Conservation (phyloP, 164 flowering plant species). For the Warburgia ugandensis region DNA sequence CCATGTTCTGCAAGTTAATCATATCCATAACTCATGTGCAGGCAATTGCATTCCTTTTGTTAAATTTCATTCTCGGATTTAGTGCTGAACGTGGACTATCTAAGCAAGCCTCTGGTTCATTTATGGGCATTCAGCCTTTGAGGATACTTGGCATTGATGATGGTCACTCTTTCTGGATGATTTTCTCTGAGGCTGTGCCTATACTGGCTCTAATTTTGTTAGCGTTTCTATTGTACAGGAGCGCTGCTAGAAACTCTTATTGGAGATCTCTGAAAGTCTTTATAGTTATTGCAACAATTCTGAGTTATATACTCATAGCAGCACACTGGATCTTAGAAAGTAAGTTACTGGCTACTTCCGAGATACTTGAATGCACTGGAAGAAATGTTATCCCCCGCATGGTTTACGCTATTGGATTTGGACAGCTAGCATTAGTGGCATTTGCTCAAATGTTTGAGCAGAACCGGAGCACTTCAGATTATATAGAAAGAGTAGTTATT, state of each 20-base stretch:
- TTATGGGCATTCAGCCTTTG: slow-evolving; percentile 33
- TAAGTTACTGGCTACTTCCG: slow-evolving; percentile 22
- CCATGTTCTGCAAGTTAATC: not conserved
- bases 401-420: slow-evolving; percentile 54
- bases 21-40: slow-evolving; percentile 22
- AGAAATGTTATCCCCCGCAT: slow-evolving; percentile 47
- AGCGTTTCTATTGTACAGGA: slow-evolving; percentile 35
- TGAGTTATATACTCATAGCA: slow-evolving; percentile 56
- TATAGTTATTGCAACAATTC: slow-evolving; percentile 29
- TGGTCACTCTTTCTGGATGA: slow-evolving; percentile 33
- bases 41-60: slow-evolving; percentile 56
- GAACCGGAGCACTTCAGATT: slow-evolving; percentile 15
- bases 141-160: slow-evolving; percentile 32
- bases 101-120: slow-evolving; percentile 74
- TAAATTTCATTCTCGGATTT: slow-evolving; percentile 46
- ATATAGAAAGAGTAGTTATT: slow-evolving; percentile 20
- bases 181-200: slow-evolving; percentile 41
- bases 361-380: slow-evolving; percentile 25
- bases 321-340: slow-evolving; percentile 67
- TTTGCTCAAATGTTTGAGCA: slow-evolving; percentile 17
- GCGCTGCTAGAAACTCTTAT: slow-evolving; percentile 19
- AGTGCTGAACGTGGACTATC: slow-evolving; percentile 59
- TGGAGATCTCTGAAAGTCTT: slow-evolving; percentile 27
- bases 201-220: slow-evolving; percentile 40
- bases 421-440: slow-evolving; percentile 37